A percentile compares a stretch with the other conserved stretches of the same genome.
Conservation (phyloP, 345 rosid genomes). For the Arabis hirsuta region DNA sequence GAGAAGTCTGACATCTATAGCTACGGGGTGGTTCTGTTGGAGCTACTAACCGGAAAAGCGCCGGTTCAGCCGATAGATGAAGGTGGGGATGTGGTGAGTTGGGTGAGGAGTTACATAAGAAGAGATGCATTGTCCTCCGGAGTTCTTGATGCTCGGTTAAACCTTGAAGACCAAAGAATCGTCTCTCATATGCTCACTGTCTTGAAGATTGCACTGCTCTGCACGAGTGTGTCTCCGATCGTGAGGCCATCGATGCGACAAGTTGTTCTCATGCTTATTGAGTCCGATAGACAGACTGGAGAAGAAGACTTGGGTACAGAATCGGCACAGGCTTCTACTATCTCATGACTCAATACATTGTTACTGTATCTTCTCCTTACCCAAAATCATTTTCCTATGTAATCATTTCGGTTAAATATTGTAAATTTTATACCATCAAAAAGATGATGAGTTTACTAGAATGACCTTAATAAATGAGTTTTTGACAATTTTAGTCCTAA, state of each 20-base stretch:
- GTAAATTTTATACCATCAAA: too few species aligned
- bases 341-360: conserved; percentile 12
- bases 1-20: conserved; percentile 94
- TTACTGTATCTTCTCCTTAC: conserved; percentile 18
- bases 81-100: conserved; percentile 87
- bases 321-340: conserved; percentile 1
- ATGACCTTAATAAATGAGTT: too few species aligned
- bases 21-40: conserved; percentile 86
- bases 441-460: too few species aligned
- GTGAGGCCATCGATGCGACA: conserved; percentile 72
- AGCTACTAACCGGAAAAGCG: conserved; percentile 73
- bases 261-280: conserved; percentile 74
- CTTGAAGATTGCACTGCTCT: conserved; percentile 72
- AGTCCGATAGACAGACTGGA: conserved; percentile 54
- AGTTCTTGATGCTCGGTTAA: conserved; percentile 62
- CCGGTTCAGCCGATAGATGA: conserved; percentile 91
- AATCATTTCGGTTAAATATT: conserved; percentile 21
- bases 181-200: conserved; percentile 74
- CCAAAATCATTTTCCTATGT: conserved; percentile 15
- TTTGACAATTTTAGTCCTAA: too few species aligned
- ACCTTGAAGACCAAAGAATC: conserved; percentile 52
- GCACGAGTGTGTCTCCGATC: conserved; percentile 69
- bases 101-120: conserved; percentile 70
- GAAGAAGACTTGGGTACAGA: conserved; percentile 23
- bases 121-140: conserved; percentile 59